phyloP scores from a whole-genome alignment of 169 alveolate genomes.

The Plasmodium ovale region DNA sequence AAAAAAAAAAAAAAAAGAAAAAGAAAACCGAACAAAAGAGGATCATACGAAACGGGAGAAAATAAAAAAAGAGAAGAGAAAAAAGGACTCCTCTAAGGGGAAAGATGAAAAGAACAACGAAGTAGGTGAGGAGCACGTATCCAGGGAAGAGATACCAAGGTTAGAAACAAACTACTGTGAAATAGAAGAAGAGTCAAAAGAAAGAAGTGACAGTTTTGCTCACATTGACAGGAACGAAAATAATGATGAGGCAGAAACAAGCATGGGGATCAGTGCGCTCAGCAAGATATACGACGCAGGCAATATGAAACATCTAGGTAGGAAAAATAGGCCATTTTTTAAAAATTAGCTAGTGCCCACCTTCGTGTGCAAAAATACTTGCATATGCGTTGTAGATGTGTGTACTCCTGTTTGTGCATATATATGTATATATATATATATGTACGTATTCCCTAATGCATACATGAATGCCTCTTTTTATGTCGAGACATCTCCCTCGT shows the following conservation, averaged over 20 bases:
- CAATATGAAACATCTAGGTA: slow-evolving; percentile 27
- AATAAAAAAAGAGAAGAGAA: background rate
- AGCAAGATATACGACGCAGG: background rate
- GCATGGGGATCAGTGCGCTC: background rate
- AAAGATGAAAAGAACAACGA: background rate
- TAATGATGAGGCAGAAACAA: background rate
- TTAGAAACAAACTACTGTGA: background rate
- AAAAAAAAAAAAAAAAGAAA: background rate
- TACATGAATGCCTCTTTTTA: no score
- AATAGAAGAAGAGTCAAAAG: background rate
- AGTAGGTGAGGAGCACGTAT: background rate
- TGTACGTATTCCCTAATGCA: no score
- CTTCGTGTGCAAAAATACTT: no score
- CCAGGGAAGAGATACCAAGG: background rate
- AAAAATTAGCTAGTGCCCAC: no score
- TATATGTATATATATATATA: no score
- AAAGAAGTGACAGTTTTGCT: background rate
- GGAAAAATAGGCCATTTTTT: background rate
- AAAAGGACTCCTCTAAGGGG: background rate
- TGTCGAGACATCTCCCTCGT: no score
- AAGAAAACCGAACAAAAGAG: background rate
- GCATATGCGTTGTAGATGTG: no score
- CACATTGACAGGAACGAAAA: slow-evolving; percentile 9
- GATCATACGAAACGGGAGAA: background rate
- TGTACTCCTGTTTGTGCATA: background rate